These are phyloP conservation scores for Funneliformis mosseae DNA, from an alignment of 192 early-diverging fungal species.

Conservation along the genomic window DNA sequence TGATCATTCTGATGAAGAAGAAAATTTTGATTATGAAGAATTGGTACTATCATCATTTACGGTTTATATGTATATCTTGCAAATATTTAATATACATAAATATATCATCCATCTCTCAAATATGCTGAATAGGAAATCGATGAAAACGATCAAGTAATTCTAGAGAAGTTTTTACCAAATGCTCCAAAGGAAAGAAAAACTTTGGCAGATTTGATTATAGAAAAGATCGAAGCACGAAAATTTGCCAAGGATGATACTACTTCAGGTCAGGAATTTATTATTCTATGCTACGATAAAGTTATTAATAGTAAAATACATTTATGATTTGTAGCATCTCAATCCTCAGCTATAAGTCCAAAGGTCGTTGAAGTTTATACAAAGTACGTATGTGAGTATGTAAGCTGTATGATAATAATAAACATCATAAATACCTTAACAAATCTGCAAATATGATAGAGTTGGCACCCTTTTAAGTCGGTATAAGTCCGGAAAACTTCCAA, in stretches of 20 bases:
- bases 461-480: constrained; percentile 88
- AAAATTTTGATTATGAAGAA: constrained; percentile 72
- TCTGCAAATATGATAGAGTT: constrained; percentile 54
- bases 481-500: constrained; percentile 93
- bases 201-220: constrained; percentile 95
- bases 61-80: neutral
- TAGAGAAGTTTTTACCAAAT: constrained; percentile 89
- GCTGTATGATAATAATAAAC: neutral
- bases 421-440: neutral
- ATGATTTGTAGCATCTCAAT: constrained; percentile 37
- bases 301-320: neutral
- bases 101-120: neutral
- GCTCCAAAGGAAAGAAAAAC: constrained; percentile 85
- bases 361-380: constrained; percentile 94
- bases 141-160: constrained; percentile 73
- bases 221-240: constrained; percentile 85
- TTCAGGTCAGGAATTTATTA: constrained; percentile 23
- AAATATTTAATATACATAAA: too few species aligned
- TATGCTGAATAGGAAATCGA: constrained; percentile 65
- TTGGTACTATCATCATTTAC: constrained; percentile 40
- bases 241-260: constrained; percentile 41
- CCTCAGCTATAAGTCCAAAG: constrained; percentile 77
- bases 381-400: constrained; percentile 40
- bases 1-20: constrained; percentile 61
- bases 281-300: constrained; percentile 32